Percentiles rank a stretch among this genome's conserved stretches.
phyloP scores from a whole-genome alignment of 1,139 yeast species.

The Lipomyces yarrowii region DNA sequence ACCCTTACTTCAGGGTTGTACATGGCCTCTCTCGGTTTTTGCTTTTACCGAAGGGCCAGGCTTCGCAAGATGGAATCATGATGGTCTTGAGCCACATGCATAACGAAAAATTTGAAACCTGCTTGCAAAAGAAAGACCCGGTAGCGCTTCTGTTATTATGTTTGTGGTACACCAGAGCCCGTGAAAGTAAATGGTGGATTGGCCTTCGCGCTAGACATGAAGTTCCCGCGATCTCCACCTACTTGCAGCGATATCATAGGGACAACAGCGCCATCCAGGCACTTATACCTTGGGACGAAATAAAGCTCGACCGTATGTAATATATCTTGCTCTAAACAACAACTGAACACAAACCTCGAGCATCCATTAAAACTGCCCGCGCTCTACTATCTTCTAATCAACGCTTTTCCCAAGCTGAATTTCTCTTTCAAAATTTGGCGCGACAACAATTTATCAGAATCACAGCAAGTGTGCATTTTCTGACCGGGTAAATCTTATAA shows the following conservation, averaged over 20 bases:
- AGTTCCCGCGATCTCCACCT: background rate
- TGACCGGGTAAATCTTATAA: too few species aligned
- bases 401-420: background rate
- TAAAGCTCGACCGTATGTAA: background rate
- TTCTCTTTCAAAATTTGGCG: too few species aligned
- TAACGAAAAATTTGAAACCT: background rate
- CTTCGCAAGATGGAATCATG: background rate
- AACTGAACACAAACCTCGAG: background rate
- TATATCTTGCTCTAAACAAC: background rate
- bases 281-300: constrained; percentile 1
- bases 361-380: background rate
- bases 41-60: background rate
- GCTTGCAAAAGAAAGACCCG: background rate
- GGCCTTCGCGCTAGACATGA: background rate
- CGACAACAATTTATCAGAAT: too few species aligned
- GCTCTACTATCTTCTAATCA: background rate
- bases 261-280: background rate
- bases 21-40: background rate
- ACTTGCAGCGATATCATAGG: background rate
- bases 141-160: background rate
- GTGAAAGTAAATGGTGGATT: background rate
- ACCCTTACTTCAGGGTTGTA: background rate
- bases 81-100: background rate
- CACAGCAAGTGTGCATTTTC: too few species aligned
- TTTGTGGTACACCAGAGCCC: background rate